A percentile compares a stretch with the other conserved stretches of the same genome.
These are phyloP conservation scores for Ilyonectria mors-panacis DNA, from an alignment of 2,329 filamentous ascomycete species.

Conservation along the genomic window DNA sequence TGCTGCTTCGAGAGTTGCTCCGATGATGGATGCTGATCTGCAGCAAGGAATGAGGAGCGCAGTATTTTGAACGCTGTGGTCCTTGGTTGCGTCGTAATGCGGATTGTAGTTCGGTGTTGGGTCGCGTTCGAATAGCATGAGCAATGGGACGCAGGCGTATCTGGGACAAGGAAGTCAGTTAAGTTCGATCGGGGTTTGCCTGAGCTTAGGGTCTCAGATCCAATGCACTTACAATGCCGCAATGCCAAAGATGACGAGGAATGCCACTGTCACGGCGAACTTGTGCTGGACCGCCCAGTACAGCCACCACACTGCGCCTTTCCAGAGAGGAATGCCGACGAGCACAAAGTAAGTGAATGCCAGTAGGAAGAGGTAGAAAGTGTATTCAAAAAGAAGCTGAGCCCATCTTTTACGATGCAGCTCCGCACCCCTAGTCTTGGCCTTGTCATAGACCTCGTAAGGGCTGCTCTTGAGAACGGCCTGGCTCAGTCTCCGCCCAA, in stretches of 20 bases:
- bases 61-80: slow-evolving; percentile 2
- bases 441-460: slow-evolving; percentile 27
- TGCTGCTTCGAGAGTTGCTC: slow-evolving; percentile 24
- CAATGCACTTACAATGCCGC: slow-evolving; percentile 18
- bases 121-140: slow-evolving; percentile 20
- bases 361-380: neutral
- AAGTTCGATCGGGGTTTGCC: neutral
- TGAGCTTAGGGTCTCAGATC: neutral
- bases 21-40: slow-evolving; percentile 27
- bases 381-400: slow-evolving; percentile 22
- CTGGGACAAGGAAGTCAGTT: neutral
- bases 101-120: neutral
- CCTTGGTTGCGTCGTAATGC: slow-evolving; percentile 10
- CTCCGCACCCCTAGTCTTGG: slow-evolving; percentile 16
- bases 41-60: slow-evolving; percentile 32
- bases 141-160: slow-evolving; percentile 20
- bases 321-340: slow-evolving; percentile 24
- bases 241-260: slow-evolving; percentile 12
- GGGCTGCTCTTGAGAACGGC: slow-evolving; percentile 13
- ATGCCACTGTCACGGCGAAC: slow-evolving; percentile 15
- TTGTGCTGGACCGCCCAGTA: slow-evolving; percentile 16
- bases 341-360: slow-evolving; percentile 27
- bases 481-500: neutral
- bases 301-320: slow-evolving; percentile 25
- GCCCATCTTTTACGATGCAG: slow-evolving; percentile 20